Conservation (phyloP, 345 rosid genomes). For the Salix dunnii region DNA sequence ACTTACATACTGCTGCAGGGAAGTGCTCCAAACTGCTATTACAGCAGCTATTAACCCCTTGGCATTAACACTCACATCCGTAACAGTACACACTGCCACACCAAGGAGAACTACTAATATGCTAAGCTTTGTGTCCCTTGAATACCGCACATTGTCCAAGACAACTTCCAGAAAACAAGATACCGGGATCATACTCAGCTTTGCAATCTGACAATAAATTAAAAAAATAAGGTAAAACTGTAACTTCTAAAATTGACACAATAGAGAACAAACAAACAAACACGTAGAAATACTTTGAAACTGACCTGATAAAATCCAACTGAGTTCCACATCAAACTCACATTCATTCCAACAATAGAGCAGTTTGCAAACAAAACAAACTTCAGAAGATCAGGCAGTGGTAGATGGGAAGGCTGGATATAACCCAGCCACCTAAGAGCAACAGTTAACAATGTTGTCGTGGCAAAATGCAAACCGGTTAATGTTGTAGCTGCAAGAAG, state of each 20-base stretch:
- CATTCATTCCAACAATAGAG: constrained; percentile 98
- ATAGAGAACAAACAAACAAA: background rate
- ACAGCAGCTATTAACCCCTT: constrained; percentile 87
- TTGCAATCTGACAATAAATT: constrained; percentile 68
- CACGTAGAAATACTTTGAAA: background rate
- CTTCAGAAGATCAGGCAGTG: constrained; percentile 66
- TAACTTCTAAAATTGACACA: constrained; percentile 12
- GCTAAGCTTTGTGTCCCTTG: constrained; percentile 98
- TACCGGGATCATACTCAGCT: constrained; percentile 98
- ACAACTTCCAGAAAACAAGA: constrained; percentile 90
- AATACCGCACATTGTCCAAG: constrained; percentile 86
- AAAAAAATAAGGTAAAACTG: background rate
- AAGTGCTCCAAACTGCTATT: constrained; percentile 97
- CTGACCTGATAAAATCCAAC: constrained; percentile 99
- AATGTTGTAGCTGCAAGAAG: constrained; percentile 84
- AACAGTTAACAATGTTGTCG: constrained; percentile 74
- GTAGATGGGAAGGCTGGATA: constrained; percentile 79
- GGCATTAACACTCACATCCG: constrained; percentile 93
- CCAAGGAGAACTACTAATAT: constrained; percentile 85
- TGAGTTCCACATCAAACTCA: constrained; percentile 99
- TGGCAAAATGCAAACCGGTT: constrained; percentile 96
- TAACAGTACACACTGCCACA: constrained; percentile 96
- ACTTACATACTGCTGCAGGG: constrained; percentile 97
- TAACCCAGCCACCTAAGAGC: constrained; percentile 80
- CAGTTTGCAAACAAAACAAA: constrained; percentile 92